These are phyloP conservation scores for Rhodotorula sphaerocarpa DNA, from an alignment of 768 basidiomycete species.

Conservation along the genomic window DNA sequence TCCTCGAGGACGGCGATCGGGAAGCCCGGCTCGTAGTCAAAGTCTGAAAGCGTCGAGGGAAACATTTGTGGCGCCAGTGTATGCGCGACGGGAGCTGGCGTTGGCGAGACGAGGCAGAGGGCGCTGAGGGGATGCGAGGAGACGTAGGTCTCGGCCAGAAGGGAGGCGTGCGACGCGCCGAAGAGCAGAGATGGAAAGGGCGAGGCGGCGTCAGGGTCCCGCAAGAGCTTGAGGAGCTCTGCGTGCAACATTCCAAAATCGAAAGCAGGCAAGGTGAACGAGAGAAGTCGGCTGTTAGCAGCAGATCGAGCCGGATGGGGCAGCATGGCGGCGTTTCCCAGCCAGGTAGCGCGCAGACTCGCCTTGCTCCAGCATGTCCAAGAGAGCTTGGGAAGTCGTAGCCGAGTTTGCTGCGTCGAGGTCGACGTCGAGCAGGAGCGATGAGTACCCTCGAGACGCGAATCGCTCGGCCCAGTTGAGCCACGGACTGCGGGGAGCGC, in stretches of 20 bases:
- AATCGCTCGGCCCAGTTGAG: slow-evolving; percentile 10
- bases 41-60: slow-evolving; percentile 47
- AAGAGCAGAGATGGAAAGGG: slow-evolving; percentile 58
- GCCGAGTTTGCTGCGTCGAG: background rate
- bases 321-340: background rate
- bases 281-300: background rate
- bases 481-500: slow-evolving; percentile 12
- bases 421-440: slow-evolving; percentile 29
- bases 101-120: slow-evolving; percentile 55
- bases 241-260: too few species aligned
- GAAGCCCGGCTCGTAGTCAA: slow-evolving; percentile 57
- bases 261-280: too few species aligned
- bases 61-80: slow-evolving; percentile 41
- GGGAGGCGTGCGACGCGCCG: slow-evolving; percentile 49
- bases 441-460: slow-evolving; percentile 26
- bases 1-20: slow-evolving; percentile 50
- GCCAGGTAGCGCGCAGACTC: background rate
- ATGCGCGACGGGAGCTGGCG: slow-evolving; percentile 46
- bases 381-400: background rate
- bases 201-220: slow-evolving; percentile 43
- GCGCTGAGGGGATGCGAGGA: slow-evolving; percentile 60
- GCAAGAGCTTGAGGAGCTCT: slow-evolving; percentile 47
- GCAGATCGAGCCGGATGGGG: background rate
- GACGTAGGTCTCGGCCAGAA: slow-evolving; percentile 61
- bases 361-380: slow-evolving; percentile 28